A percentile compares a stretch with the other conserved stretches of the same genome.
phyloP scores from a whole-genome alignment of 805 yeast species.

The Yarrowia sp. region DNA sequence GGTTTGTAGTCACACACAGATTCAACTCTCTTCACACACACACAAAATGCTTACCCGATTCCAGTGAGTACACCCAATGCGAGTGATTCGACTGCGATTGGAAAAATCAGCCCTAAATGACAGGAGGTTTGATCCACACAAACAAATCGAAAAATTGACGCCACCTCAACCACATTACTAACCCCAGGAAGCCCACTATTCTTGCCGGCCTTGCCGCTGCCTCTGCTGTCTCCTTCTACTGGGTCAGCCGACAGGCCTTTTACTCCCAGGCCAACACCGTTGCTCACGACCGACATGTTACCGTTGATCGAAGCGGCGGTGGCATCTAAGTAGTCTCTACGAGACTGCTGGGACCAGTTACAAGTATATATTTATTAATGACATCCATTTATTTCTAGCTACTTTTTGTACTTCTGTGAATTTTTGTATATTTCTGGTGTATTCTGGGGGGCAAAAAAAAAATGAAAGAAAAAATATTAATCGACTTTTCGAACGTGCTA shows the following conservation, averaged over 20 bases:
- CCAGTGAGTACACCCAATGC: slow-evolving; percentile 26
- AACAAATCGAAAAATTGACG: no score
- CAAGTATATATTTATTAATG: slow-evolving; percentile 17
- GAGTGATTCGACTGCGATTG: no score
- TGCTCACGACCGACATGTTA: slow-evolving; percentile 37
- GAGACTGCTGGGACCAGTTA: neutral
- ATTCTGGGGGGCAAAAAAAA: no score
- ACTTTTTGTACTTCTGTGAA: no score
- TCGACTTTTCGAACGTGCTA: no score
- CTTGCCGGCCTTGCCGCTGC: slow-evolving; percentile 34
- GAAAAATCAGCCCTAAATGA: no score
- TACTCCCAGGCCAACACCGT: slow-evolving; percentile 31
- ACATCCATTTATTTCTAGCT: no score
- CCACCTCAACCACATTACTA: neutral
- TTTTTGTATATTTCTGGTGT: no score
- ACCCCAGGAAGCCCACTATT: slow-evolving; percentile 30
- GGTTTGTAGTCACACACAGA: neutral
- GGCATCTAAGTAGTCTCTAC: slow-evolving; percentile 34
- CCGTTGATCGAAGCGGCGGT: slow-evolving; percentile 43
- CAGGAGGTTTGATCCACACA: no score
- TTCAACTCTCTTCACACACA: slow-evolving; percentile 7
- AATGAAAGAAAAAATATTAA: no score
- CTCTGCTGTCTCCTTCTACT: slow-evolving; percentile 35
- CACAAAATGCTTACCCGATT: slow-evolving; percentile 19
- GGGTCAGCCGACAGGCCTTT: slow-evolving; percentile 38